Evolutionary conservation across 83 land plant genomes (phyloP).

Genomic region (Diphasiastrum complanatum): DNA sequence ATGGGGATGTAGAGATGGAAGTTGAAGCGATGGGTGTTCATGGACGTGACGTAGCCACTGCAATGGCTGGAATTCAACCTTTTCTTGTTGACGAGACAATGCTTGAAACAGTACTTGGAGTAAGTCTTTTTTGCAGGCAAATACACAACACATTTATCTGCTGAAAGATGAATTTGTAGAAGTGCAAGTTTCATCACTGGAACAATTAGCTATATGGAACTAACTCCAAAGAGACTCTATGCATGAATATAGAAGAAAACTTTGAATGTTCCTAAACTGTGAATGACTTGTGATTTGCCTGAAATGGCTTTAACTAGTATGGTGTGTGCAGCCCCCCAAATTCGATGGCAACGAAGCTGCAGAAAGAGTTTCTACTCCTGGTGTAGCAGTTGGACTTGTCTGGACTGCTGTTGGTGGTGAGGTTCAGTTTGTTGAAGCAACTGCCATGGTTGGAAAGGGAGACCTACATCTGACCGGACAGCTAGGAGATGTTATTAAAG

Average conservation of each 20-base stretch:
- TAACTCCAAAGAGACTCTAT: no score
- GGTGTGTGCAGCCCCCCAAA: constrained; percentile 73
- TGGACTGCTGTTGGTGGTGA: constrained; percentile 97
- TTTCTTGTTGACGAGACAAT: constrained; percentile 79
- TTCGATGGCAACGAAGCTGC: constrained; percentile 91
- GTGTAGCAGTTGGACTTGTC: constrained; percentile 89
- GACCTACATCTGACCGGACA: constrained; percentile 96
- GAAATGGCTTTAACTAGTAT: background rate
- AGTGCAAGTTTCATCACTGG: no score
- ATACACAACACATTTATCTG: constrained; percentile 4
- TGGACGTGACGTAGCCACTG: constrained; percentile 52
- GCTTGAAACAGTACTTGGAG: constrained; percentile 91
- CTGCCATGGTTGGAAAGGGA: constrained; percentile 88
- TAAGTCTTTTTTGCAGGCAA: constrained; percentile 23
- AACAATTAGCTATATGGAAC: no score
- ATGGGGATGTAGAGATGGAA: constrained; percentile 86
- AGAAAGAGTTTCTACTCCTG: constrained; percentile 81
- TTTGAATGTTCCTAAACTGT: no score
- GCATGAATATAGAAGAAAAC: no score
- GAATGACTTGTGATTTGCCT: background rate
- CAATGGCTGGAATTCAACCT: constrained; percentile 38
- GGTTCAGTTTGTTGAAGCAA: constrained; percentile 89
- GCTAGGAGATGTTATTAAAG: constrained; percentile 98
- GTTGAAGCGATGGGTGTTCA: constrained; percentile 70
- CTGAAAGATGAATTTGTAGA: background rate